Conservation (phyloP, 208 protist species). For the Endotrypanum monterogeii region DNA sequence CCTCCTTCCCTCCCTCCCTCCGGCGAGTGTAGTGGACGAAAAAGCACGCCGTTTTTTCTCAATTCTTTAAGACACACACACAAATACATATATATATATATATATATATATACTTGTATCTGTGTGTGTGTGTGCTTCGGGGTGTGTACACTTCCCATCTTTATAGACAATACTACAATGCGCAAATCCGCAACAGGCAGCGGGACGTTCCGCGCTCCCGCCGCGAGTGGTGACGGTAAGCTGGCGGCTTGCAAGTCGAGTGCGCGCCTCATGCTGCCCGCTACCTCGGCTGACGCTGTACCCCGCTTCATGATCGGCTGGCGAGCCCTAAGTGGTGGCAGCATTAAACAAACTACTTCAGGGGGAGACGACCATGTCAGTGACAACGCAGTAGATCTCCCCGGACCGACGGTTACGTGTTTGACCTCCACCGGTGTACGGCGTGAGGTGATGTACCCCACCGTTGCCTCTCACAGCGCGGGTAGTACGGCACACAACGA, state of each 20-base stretch:
- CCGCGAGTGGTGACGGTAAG: conserved; percentile 14
- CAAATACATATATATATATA: no score
- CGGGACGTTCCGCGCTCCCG: conserved; percentile 41
- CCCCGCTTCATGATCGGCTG: conserved; percentile 31
- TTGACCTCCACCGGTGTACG: conserved; percentile 23
- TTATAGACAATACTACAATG: not conserved
- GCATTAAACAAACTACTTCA: conserved; percentile 7
- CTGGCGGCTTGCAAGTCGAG: conserved; percentile 12
- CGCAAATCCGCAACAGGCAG: conserved; percentile 27
- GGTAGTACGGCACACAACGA: conserved; percentile 12
- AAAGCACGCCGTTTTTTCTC: not conserved
- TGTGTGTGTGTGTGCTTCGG: no score
- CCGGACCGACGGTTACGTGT: conserved; percentile 17
- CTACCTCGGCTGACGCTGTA: conserved; percentile 20
- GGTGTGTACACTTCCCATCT: no score
- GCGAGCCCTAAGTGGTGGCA: conserved; percentile 11
- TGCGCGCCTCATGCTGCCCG: conserved; percentile 13
- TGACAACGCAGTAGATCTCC: conserved; percentile 1
- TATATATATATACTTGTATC: no score
- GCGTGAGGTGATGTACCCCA: conserved; percentile 29
- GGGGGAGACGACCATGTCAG: not conserved
- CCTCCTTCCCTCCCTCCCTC: not conserved
- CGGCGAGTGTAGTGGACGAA: not conserved
- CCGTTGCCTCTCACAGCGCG: not conserved
- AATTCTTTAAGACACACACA: not conserved